Percentiles rank a stretch among this genome's conserved stretches.
Conservation (phyloP, 116 monocot genomes). For the Zostera marina region DNA sequence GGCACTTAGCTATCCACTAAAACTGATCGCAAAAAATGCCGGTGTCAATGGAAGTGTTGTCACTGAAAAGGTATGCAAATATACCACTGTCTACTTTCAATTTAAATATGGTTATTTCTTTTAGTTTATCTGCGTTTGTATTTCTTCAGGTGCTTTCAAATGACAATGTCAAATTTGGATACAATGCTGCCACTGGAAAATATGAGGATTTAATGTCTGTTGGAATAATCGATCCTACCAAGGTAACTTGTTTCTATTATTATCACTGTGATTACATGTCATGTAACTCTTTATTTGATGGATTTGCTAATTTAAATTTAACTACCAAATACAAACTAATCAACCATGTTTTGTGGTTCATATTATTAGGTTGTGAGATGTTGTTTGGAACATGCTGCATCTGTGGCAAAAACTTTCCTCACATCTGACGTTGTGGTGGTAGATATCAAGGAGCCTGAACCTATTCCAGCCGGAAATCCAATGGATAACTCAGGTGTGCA, state of each 20-base stretch:
- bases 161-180: conserved; percentile 55
- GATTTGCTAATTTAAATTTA: too few species aligned
- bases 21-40: conserved; percentile 82
- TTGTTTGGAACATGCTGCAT: conserved; percentile 21
- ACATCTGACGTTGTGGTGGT: conserved; percentile 33
- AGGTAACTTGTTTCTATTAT: conserved; percentile 16
- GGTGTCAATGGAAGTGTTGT: conserved; percentile 86
- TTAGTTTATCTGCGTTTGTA: background rate
- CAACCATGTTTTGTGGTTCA: too few species aligned
- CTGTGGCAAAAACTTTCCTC: conserved; percentile 29
- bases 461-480: conserved; percentile 22
- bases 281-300: too few species aligned
- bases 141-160: conserved; percentile 42
- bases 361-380: conserved; percentile 8
- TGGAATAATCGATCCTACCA: conserved; percentile 82
- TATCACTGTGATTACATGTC: too few species aligned
- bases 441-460: conserved; percentile 26
- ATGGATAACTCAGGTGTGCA: conserved; percentile 42
- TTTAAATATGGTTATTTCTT: too few species aligned
- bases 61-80: conserved; percentile 29
- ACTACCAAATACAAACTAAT: too few species aligned
- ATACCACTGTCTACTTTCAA: too few species aligned
- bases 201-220: conserved; percentile 81
- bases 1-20: conserved; percentile 67
- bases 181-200: conserved; percentile 71